These are phyloP conservation scores for Heteromeles arbutifolia DNA, from an alignment of 306 rosid genomes.

Conservation along the genomic window DNA sequence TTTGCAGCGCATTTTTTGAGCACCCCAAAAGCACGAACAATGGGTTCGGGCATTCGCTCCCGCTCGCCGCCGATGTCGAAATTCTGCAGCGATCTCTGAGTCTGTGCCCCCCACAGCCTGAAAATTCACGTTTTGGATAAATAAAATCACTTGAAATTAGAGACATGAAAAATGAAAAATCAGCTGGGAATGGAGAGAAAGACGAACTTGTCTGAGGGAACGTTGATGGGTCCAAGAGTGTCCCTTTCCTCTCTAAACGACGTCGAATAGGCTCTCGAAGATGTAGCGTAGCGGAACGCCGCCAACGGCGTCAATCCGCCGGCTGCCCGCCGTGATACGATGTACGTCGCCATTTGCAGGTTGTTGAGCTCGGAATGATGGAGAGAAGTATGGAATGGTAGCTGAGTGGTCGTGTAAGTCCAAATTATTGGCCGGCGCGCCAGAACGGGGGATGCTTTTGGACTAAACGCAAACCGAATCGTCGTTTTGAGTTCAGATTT, in stretches of 20 bases:
- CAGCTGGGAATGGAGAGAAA: not conserved
- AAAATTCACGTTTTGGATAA: not conserved
- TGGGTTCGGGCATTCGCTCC: conserved; percentile 96
- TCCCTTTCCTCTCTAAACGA: conserved; percentile 86
- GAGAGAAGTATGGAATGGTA: not conserved
- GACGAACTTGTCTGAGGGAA: conserved; percentile 83
- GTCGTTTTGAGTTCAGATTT: not conserved
- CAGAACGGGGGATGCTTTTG: not conserved
- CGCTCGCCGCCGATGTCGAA: conserved; percentile 96
- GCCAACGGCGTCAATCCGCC: conserved; percentile 30
- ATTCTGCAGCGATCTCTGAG: conserved; percentile 88
- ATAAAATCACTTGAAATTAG: not conserved
- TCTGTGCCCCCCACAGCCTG: conserved; percentile 97
- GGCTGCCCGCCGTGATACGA: conserved; percentile 52
- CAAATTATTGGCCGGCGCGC: not conserved
- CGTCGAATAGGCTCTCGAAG: conserved; percentile 50
- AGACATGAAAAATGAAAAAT: no score
- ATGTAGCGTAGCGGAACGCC: conserved; percentile 35
- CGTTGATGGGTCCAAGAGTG: conserved; percentile 90
- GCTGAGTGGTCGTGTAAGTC: not conserved
- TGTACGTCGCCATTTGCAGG: conserved; percentile 43
- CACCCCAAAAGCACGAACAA: conserved; percentile 83
- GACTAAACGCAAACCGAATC: not conserved
- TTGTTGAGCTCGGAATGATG: not conserved
- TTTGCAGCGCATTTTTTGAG: conserved; percentile 92